A percentile compares a stretch with the other conserved stretches of the same genome.
phyloP scores from a whole-genome alignment of 495 filamentous ascomycete genomes.

The Penicillium pancosmium region DNA sequence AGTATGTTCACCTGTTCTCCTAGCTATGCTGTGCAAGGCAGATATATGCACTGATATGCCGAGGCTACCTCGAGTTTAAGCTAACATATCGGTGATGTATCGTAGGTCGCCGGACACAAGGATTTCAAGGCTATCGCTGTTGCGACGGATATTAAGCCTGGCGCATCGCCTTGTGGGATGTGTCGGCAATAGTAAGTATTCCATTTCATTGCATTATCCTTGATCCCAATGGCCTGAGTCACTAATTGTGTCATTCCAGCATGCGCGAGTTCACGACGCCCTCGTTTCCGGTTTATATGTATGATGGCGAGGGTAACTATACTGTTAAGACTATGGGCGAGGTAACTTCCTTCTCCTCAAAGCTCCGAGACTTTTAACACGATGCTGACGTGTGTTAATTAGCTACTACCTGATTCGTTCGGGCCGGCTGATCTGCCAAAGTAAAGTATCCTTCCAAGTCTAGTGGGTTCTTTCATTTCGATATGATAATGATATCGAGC shows the following conservation, averaged over 20 bases:
- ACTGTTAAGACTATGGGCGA: conserved; percentile 73
- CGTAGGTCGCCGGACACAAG: conserved; percentile 60
- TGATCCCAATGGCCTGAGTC: too few species aligned
- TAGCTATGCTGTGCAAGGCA: background rate
- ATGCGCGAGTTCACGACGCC: conserved; percentile 77
- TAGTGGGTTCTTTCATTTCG: too few species aligned
- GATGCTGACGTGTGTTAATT: background rate
- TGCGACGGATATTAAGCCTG: conserved; percentile 73
- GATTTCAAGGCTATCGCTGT: conserved; percentile 85
- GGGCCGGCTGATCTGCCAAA: conserved; percentile 57
- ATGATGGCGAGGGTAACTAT: conserved; percentile 70
- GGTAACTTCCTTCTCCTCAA: too few species aligned
- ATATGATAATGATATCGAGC: too few species aligned
- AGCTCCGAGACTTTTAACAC: too few species aligned
- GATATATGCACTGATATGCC: background rate
- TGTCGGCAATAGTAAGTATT: conserved; percentile 47
- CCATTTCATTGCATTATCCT: background rate
- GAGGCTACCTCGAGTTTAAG: background rate
- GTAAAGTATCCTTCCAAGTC: too few species aligned
- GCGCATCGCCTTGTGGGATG: conserved; percentile 77
- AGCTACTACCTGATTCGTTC: conserved; percentile 75
- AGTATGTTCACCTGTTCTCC: conserved; percentile 34
- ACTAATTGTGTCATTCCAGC: conserved; percentile 25
- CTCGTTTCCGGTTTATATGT: conserved; percentile 84
- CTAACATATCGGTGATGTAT: background rate